Evolutionary conservation across 371 early-diverging fungal species (phyloP).

Genomic region (Gilbertella persicaria): DNA sequence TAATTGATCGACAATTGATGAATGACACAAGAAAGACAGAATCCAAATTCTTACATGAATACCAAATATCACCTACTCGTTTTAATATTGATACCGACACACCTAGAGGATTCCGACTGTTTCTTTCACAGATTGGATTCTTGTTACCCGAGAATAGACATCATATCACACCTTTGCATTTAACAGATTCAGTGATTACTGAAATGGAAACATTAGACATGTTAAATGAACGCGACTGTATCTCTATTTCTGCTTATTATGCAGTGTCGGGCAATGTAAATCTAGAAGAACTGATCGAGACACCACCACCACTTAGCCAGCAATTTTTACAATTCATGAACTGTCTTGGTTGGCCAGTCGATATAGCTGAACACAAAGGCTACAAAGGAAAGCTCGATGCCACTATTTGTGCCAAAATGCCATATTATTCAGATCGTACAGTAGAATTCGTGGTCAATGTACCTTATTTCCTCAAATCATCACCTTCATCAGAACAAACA

Average conservation of each 20-base stretch:
- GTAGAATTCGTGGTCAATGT: slow-evolving; percentile 74
- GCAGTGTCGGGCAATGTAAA: slow-evolving; percentile 53
- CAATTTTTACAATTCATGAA: slow-evolving; percentile 72
- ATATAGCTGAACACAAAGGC: slow-evolving; percentile 60
- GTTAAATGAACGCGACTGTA: slow-evolving; percentile 74
- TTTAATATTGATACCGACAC: slow-evolving; percentile 31
- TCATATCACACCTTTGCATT: slow-evolving; percentile 61
- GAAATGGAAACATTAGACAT: slow-evolving; percentile 71
- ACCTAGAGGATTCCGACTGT: slow-evolving; percentile 58
- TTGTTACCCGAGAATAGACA: slow-evolving; percentile 57
- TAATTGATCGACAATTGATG: slow-evolving; percentile 34
- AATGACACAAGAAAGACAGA: slow-evolving; percentile 5
- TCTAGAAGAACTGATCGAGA: slow-evolving; percentile 60
- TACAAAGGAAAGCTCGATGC: slow-evolving; percentile 64
- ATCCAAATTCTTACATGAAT: slow-evolving; percentile 5
- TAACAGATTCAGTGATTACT: slow-evolving; percentile 60
- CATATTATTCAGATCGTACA: slow-evolving; percentile 73
- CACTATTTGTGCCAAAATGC: slow-evolving; percentile 57
- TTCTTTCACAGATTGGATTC: slow-evolving; percentile 69
- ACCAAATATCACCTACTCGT: slow-evolving; percentile 11
- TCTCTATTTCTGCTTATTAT: slow-evolving; percentile 66
- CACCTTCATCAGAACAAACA: slow-evolving; percentile 7
- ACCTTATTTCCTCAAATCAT: slow-evolving; percentile 57
- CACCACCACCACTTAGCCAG: slow-evolving; percentile 47
- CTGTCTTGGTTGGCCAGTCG: slow-evolving; percentile 73